These are phyloP conservation scores for Candida insectorum DNA, from an alignment of 805 yeast species.

Conservation along the genomic window DNA sequence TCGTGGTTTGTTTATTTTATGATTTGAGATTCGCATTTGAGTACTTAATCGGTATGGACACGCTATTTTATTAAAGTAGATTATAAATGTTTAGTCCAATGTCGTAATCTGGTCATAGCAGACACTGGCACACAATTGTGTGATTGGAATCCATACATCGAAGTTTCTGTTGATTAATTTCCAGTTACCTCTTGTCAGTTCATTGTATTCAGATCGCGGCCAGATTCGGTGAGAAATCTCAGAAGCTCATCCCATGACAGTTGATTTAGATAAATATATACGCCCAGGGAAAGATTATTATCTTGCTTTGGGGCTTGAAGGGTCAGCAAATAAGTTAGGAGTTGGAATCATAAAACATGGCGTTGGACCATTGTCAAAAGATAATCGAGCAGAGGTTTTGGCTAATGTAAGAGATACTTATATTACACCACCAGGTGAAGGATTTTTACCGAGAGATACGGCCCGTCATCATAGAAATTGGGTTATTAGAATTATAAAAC, in stretches of 20 bases:
- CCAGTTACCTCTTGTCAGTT: too few species aligned
- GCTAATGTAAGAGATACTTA: constrained; percentile 95
- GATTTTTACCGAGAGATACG: constrained; percentile 92
- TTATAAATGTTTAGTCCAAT: too few species aligned
- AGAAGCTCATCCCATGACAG: constrained; percentile 23
- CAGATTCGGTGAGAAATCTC: too few species aligned
- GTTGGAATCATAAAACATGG: constrained; percentile 86
- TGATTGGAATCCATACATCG: too few species aligned
- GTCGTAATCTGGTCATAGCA: too few species aligned
- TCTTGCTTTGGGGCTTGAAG: constrained; percentile 88
- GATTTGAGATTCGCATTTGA: too few species aligned
- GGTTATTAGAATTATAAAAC: constrained; percentile 75
- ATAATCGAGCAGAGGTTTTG: constrained; percentile 69
- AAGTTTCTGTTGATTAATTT: too few species aligned
- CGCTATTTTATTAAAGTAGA: too few species aligned
- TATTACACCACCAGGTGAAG: constrained; percentile 97
- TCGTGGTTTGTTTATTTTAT: not conserved
- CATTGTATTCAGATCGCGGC: too few species aligned
- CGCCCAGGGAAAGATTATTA: constrained; percentile 48
- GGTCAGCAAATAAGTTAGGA: constrained; percentile 95
- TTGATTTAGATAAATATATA: constrained; percentile 44
- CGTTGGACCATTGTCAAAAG: constrained; percentile 50
- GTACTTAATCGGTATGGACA: too few species aligned
- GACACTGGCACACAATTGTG: too few species aligned
- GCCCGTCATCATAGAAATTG: constrained; percentile 96